Evolutionary conservation across 495 filamentous ascomycete genomes (phyloP).

Genomic region (Hamigera avellanea): DNA sequence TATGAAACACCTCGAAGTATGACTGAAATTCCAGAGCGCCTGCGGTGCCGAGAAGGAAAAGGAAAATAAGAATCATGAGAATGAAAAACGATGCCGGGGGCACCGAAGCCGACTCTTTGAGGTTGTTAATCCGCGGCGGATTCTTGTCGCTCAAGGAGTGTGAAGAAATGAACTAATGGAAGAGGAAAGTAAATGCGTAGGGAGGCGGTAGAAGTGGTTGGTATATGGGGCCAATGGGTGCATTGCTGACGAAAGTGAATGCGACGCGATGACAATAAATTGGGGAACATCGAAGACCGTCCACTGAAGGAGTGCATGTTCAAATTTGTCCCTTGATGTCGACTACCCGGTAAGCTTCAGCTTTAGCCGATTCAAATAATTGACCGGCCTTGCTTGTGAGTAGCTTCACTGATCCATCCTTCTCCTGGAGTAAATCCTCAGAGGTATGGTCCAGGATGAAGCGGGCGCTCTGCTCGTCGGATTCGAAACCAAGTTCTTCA

Average conservation of each 20-base stretch:
- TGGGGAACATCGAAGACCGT: not conserved
- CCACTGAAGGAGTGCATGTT: slow-evolving; percentile 13
- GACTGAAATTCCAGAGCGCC: too few species aligned
- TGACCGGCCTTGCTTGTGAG: slow-evolving; percentile 58
- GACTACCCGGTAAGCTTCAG: slow-evolving; percentile 66
- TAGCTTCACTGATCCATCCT: slow-evolving; percentile 58
- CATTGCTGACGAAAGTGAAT: not conserved
- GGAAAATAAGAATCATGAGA: too few species aligned
- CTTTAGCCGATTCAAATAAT: slow-evolving; percentile 62
- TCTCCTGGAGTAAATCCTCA: slow-evolving; percentile 67
- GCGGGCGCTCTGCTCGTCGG: slow-evolving; percentile 76
- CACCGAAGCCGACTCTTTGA: too few species aligned
- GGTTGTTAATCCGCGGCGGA: too few species aligned
- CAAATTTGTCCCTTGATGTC: slow-evolving; percentile 97
- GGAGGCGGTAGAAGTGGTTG: too few species aligned
- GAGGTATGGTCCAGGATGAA: slow-evolving; percentile 75
- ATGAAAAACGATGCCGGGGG: too few species aligned
- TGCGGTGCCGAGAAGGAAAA: too few species aligned
- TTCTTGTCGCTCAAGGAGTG: too few species aligned
- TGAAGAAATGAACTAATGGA: too few species aligned
- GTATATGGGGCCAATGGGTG: too few species aligned
- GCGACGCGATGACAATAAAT: slow-evolving; percentile 4
- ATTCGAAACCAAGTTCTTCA: slow-evolving; percentile 91
- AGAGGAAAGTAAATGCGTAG: too few species aligned
- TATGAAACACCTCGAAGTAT: too few species aligned